Conservation (phyloP, 768 basidiomycete genomes). For the Astraeus odoratus region DNA sequence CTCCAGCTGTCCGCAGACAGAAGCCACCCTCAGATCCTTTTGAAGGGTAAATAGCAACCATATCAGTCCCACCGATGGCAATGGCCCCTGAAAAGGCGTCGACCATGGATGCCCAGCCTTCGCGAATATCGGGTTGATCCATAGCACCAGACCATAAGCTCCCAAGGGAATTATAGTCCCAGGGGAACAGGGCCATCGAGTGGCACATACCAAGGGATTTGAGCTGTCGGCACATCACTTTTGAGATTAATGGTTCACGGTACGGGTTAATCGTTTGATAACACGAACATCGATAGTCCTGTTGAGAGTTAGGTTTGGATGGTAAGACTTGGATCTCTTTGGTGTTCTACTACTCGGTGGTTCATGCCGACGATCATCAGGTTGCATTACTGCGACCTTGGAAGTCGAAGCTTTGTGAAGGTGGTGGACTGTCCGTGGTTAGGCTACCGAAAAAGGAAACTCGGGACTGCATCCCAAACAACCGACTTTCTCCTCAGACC, state of each 20-base stretch:
- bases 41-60: slow-evolving; percentile 33
- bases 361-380: background rate
- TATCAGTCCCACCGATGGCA: slow-evolving; percentile 37
- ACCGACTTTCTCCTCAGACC: background rate
- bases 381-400: no score
- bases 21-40: slow-evolving; percentile 13
- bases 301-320: slow-evolving; percentile 34
- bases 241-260: slow-evolving; percentile 7
- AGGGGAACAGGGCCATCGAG: slow-evolving; percentile 42
- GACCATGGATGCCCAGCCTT: slow-evolving; percentile 41
- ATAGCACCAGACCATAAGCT: slow-evolving; percentile 31
- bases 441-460: background rate
- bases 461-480: background rate
- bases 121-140: slow-evolving; percentile 23
- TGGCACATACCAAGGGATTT: slow-evolving; percentile 29
- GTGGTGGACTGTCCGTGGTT: background rate
- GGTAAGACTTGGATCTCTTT: background rate
- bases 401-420: background rate
- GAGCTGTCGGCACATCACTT: slow-evolving; percentile 14
- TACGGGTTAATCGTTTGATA: slow-evolving; percentile 5
- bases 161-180: slow-evolving; percentile 30
- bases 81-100: slow-evolving; percentile 45
- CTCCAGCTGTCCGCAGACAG: slow-evolving; percentile 30
- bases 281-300: slow-evolving; percentile 40
- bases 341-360: background rate